phyloP scores from a whole-genome alignment of 2,329 filamentous ascomycete genomes.

The Verticillium klebahnii region DNA sequence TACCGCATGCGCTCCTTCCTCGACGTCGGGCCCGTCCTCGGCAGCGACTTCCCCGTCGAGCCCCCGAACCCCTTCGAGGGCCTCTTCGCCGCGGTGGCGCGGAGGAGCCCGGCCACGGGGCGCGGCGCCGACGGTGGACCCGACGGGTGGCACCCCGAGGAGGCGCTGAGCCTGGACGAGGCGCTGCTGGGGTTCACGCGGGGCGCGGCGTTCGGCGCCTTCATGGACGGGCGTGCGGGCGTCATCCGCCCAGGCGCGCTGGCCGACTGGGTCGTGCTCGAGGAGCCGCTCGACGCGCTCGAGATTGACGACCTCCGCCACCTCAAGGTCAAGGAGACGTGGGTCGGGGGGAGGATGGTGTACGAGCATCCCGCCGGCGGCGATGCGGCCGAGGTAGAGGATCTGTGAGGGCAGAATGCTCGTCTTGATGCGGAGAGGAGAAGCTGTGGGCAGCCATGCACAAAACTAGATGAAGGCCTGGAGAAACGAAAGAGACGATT shows the following conservation, averaged over 20 bases:
- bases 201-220: conserved; percentile 21
- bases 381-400: not conserved
- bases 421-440: not conserved
- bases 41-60: conserved; percentile 69
- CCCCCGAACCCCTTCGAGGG: conserved; percentile 64
- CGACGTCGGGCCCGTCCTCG: conserved; percentile 49
- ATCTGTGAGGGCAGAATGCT: not conserved
- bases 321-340: conserved; percentile 60
- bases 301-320: conserved; percentile 47
- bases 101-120: conserved; percentile 54
- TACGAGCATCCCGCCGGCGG: conserved; percentile 23
- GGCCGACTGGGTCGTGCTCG: conserved; percentile 69
- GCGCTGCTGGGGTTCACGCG: conserved; percentile 38
- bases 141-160: conserved; percentile 54
- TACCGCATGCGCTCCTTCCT: conserved; percentile 64
- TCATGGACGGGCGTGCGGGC: conserved; percentile 54
- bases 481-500: not conserved
- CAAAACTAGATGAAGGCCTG: not conserved
- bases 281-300: conserved; percentile 47
- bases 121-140: conserved; percentile 39
- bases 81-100: conserved; percentile 62
- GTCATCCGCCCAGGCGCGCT: conserved; percentile 55
- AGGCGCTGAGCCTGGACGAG: conserved; percentile 53
- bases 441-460: not conserved
- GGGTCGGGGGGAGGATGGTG: conserved; percentile 56